Evolutionary conservation across 176 grass and related monocot genomes (phyloP).

Genomic region (Ananas comosus): DNA sequence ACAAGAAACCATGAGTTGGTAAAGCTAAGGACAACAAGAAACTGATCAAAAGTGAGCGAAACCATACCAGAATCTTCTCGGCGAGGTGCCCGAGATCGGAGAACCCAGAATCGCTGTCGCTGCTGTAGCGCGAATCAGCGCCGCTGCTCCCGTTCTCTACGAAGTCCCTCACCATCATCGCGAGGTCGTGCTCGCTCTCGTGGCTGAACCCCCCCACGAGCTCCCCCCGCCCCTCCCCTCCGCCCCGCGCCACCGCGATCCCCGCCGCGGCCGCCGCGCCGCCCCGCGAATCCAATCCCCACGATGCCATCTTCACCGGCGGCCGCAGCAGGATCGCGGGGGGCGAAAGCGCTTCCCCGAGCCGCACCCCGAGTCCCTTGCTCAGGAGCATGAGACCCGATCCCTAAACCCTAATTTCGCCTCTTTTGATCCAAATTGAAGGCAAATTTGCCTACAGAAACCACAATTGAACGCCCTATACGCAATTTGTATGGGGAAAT

Average conservation of each 20-base stretch:
- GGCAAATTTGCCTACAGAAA: not conserved
- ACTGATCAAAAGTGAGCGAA: not conserved
- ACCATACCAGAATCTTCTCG: slow-evolving; percentile 54
- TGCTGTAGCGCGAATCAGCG: slow-evolving; percentile 60
- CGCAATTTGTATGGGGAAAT: no score
- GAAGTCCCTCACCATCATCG: slow-evolving; percentile 76
- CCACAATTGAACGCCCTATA: slow-evolving; percentile 1
- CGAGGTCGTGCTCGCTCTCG: slow-evolving; percentile 74
- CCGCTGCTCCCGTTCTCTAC: slow-evolving; percentile 58
- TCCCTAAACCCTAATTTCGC: not conserved
- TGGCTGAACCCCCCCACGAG: slow-evolving; percentile 42
- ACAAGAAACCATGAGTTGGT: not conserved
- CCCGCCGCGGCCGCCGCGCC: slow-evolving; percentile 10
- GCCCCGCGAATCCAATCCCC: slow-evolving; percentile 25
- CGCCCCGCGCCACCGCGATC: slow-evolving; percentile 18
- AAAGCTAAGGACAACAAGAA: not conserved
- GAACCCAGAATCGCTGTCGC: slow-evolving; percentile 59
- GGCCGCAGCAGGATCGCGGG: slow-evolving; percentile 15
- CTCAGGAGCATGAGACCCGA: slow-evolving; percentile 44
- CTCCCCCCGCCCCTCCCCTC: slow-evolving; percentile 8
- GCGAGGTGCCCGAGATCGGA: slow-evolving; percentile 71
- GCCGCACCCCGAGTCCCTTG: slow-evolving; percentile 52
- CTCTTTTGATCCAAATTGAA: slow-evolving; percentile 1
- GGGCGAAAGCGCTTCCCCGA: slow-evolving; percentile 30
- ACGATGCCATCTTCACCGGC: slow-evolving; percentile 28